Evolutionary conservation across 129 eudicot species (phyloP).

Genomic region (Cynara cardunculus): DNA sequence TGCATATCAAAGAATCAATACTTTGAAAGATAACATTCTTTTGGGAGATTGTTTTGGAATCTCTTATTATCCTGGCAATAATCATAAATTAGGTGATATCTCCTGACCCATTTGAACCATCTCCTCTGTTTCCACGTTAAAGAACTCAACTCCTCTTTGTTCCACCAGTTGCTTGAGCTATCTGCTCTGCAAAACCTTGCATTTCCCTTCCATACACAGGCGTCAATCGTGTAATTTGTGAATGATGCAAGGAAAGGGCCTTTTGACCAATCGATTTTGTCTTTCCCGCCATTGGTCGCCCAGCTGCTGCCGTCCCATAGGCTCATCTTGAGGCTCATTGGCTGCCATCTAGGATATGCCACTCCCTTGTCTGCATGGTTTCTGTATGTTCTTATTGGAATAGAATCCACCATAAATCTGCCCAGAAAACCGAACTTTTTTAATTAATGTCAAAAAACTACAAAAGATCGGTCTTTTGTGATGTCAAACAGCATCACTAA

Average conservation of each 20-base stretch:
- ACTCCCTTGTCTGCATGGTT: conserved; percentile 84
- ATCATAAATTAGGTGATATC: conserved; percentile 60
- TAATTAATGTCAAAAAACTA: not conserved
- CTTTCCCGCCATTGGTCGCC: conserved; percentile 85
- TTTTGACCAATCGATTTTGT: conserved; percentile 69
- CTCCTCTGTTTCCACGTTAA: conserved; percentile 69
- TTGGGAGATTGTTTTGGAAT: conserved; percentile 64
- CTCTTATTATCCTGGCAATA: conserved; percentile 74
- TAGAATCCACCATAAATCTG: conserved; percentile 85
- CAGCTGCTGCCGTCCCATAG: conserved; percentile 77
- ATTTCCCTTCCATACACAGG: conserved; percentile 78
- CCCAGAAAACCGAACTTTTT: not conserved
- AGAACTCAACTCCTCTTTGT: conserved; percentile 43
- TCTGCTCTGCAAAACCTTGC: conserved; percentile 58
- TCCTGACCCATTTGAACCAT: conserved; percentile 77
- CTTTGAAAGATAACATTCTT: conserved; percentile 76
- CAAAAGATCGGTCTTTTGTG: not conserved
- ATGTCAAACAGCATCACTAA: not conserved
- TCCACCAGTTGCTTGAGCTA: conserved; percentile 80
- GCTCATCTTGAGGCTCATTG: conserved; percentile 62
- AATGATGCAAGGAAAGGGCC: conserved; percentile 74
- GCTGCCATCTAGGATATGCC: conserved; percentile 70
- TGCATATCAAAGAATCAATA: conserved; percentile 37
- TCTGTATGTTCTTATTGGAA: conserved; percentile 75
- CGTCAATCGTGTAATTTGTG: conserved; percentile 57